Percentiles rank a stretch among this genome's conserved stretches.
phyloP scores from a whole-genome alignment of 2,329 filamentous ascomycete species.

The Pseudogymnoascus sp. region DNA sequence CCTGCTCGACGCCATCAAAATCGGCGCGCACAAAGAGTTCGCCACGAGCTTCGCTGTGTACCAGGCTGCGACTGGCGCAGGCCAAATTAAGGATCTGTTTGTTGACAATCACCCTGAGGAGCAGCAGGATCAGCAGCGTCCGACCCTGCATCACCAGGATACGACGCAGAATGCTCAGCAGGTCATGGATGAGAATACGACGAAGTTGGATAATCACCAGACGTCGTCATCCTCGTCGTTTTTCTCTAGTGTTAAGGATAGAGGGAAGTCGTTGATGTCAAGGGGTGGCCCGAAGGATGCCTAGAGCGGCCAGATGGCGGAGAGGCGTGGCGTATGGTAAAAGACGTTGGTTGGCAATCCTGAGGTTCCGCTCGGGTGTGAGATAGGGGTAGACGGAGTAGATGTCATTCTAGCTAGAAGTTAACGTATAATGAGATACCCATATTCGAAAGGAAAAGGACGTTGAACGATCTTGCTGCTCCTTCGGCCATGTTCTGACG shows the following conservation, averaged over 20 bases:
- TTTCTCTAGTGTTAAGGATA: neutral
- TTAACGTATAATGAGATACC: constrained; percentile 4
- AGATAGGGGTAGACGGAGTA: neutral
- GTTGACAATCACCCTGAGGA: constrained; percentile 28
- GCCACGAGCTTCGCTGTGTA: constrained; percentile 47
- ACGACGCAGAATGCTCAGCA: constrained; percentile 42
- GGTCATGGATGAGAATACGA: constrained; percentile 47
- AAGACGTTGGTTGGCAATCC: neutral
- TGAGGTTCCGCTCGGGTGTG: neutral
- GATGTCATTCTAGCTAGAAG: neutral
- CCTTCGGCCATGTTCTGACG: neutral
- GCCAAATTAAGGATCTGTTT: constrained; percentile 46
- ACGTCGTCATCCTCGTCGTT: constrained; percentile 21
- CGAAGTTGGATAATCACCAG: constrained; percentile 38
- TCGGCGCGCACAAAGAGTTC: constrained; percentile 42
- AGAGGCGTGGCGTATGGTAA: too few relatives aligned
- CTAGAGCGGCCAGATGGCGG: neutral
- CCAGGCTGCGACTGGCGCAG: constrained; percentile 40
- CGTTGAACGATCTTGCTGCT: neutral
- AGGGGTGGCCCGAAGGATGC: neutral
- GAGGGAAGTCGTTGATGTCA: neutral
- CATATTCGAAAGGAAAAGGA: constrained; percentile 2
- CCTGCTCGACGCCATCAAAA: constrained; percentile 46
- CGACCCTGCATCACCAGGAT: constrained; percentile 26
- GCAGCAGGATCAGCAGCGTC: constrained; percentile 25